These are phyloP conservation scores for Vigna radiata DNA, from an alignment of 306 rosid genomes.

Conservation along the genomic window DNA sequence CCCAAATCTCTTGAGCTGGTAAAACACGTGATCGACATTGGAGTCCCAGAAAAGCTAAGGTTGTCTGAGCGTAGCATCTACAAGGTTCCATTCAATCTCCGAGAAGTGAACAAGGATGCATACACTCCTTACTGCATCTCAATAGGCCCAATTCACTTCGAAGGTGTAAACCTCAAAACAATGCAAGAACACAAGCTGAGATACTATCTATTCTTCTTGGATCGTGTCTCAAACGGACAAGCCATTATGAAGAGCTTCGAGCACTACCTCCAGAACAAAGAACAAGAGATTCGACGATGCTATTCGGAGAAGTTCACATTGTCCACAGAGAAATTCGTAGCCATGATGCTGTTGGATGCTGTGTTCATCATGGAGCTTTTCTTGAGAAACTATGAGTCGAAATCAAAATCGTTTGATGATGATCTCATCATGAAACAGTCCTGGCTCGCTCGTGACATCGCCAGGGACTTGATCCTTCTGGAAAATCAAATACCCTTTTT, in stretches of 20 bases:
- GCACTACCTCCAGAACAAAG: neutral
- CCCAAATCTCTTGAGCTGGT: neutral
- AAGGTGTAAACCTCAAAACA: conserved; percentile 32
- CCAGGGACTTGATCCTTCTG: conserved; percentile 55
- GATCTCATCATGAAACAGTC: conserved; percentile 51
- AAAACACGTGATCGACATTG: conserved; percentile 28
- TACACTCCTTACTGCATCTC: conserved; percentile 64
- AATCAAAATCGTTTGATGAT: neutral
- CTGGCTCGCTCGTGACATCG: conserved; percentile 50
- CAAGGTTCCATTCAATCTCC: conserved; percentile 50
- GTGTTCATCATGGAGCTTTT: conserved; percentile 48
- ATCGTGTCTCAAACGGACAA: neutral
- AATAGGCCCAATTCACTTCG: conserved; percentile 58
- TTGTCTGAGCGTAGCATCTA: conserved; percentile 40
- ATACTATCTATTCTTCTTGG: conserved; percentile 33
- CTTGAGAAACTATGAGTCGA: conserved; percentile 15
- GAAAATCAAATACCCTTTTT: conserved; percentile 66
- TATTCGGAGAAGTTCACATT: conserved; percentile 15
- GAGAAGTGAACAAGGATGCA: conserved; percentile 42
- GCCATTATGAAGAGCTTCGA: neutral
- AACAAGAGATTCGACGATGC: conserved; percentile 26
- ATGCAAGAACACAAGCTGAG: conserved; percentile 52
- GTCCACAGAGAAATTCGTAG: neutral
- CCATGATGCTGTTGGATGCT: conserved; percentile 10
- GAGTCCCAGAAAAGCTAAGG: neutral